Base-by-base conservation (phyloP, 1,139 yeast species). In the Taphrina deformans region DNA sequence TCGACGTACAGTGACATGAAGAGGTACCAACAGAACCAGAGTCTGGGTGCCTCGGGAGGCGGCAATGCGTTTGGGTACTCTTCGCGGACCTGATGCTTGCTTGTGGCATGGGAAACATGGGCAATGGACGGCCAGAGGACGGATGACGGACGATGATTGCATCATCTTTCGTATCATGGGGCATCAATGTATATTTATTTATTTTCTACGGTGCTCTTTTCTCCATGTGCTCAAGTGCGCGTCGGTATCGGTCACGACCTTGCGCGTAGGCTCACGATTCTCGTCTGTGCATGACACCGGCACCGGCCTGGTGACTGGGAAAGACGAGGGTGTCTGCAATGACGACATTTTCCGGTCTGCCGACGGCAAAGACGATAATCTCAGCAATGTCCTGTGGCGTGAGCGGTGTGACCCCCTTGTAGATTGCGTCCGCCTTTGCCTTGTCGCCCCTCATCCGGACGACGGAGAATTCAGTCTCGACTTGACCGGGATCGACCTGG, bases 401-500 rank as follows among this genome's bases (percentile, higher is more conserved):
- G 69, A 90, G 79, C 21, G 96, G 96, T 64, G 84, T 86, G 41
- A 87, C 82, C 50, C 90, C 91, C 48, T 80, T 80, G 73, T 89
- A 90, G 26, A 88, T 91, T 18, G 82, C 83, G 70, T 85, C 85
- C 9, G 96, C 96, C 73, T 82, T 82, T 4, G 77, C 78, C 58
- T 78, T 73, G 74, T 89, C 95, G 67, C 96, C 96, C 69, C 85
- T 81, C 79, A 83, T 87, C 26, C 68, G 35, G 23, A 65, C 59
- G 67, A 72, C 48, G 6, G 93, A 86, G 74, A 90, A 90, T 72
- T 90, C 96, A 16, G 96, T 90, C 76, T 89, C 90, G 26, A 89
- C 96, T 55, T 87, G 85, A 72, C 96, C 96, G 10, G 97, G 96
- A 68, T 89, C 92, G 61, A 89, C 82, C 74, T 89, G 95, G 71